phyloP scores from a whole-genome alignment of 768 basidiomycete genomes.

The Coprinopsis marcescibilis region DNA sequence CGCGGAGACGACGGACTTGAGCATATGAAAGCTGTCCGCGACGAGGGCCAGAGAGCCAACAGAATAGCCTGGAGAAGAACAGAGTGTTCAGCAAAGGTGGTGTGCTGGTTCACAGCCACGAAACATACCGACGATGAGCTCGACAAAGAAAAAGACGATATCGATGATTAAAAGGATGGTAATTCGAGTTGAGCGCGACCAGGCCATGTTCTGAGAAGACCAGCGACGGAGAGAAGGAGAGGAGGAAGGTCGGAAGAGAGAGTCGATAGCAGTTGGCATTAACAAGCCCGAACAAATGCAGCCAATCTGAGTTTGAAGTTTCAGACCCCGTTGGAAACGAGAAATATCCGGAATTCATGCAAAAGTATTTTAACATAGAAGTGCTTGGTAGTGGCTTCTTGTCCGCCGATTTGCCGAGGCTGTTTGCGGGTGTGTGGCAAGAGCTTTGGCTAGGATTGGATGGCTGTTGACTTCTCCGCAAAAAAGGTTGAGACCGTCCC shows the following conservation, averaged over 20 bases:
- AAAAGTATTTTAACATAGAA: no score
- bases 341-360: no score
- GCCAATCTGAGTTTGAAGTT: conserved; percentile 11
- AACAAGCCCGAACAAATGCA: not conserved
- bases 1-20: conserved; percentile 60
- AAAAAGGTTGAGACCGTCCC: not conserved
- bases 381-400: no score
- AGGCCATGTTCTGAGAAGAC: conserved; percentile 22
- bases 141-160: conserved; percentile 79
- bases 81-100: conserved; percentile 11
- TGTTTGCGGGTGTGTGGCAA: conserved; percentile 29
- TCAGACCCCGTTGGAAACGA: not conserved
- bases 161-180: conserved; percentile 79
- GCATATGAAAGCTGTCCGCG: conserved; percentile 98
- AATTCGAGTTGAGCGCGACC: conserved; percentile 71
- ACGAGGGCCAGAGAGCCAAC: conserved; percentile 93
- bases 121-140: conserved; percentile 67
- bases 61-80: conserved; percentile 65
- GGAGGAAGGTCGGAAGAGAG: conserved; percentile 5
- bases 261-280: conserved; percentile 1
- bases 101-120: not conserved
- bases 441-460: conserved; percentile 12
- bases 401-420: not conserved
- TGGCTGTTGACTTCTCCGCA: not conserved
- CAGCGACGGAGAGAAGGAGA: not conserved